Conservation (phyloP, 768 basidiomycete species). For the Suillus fuscotomentosus region DNA sequence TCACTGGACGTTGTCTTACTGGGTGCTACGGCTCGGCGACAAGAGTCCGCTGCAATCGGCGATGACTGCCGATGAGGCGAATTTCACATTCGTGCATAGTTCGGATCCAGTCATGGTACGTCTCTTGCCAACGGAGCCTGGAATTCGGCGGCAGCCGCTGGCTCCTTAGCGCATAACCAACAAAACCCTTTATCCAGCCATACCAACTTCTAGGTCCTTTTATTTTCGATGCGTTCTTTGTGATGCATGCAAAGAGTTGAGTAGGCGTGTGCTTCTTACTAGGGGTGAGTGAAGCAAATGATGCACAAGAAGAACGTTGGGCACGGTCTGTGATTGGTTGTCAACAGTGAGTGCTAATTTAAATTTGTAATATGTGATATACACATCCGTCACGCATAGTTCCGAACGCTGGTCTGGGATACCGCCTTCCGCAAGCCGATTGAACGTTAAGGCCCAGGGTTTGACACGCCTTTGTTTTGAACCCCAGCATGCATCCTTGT, state of each 20-base stretch:
- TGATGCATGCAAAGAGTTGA: not conserved
- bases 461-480: conserved; percentile 1
- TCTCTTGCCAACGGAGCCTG: not conserved
- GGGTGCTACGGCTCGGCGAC: not conserved
- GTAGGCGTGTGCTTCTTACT: not conserved
- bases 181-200: not conserved
- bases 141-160: not conserved
- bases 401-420: not conserved
- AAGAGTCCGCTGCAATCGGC: not conserved
- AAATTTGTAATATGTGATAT: not conserved
- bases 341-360: not conserved
- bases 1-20: not conserved
- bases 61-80: not conserved
- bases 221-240: not conserved
- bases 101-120: not conserved
- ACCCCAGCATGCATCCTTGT: not conserved
- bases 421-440: not conserved
- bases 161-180: not conserved
- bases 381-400: not conserved
- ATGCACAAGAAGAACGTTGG: not conserved
- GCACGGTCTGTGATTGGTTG: not conserved
- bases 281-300: not conserved
- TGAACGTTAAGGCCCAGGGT: not conserved
- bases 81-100: not conserved
- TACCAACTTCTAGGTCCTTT: not conserved